Conservation (phyloP, 148 eudicot species). For the Arbutus unedo region DNA sequence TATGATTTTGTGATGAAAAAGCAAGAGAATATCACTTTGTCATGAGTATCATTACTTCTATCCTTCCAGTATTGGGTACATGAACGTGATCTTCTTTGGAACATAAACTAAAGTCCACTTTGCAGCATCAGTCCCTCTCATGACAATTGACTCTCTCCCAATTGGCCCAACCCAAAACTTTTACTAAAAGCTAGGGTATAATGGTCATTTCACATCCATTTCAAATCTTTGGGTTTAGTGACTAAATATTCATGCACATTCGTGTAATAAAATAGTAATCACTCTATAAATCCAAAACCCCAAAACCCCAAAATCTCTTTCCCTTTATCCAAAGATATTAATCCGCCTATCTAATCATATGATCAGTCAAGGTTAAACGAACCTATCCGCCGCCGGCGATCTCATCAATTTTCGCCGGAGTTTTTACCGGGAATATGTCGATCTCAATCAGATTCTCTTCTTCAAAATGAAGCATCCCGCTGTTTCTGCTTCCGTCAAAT, state of each 20-base stretch:
- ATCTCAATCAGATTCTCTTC: slow-evolving; percentile 83
- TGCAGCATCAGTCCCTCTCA: too few relatives aligned
- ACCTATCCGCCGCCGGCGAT: slow-evolving; percentile 13
- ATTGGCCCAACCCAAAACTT: too few relatives aligned
- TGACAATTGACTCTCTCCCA: too few relatives aligned
- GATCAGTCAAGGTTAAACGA: not conserved
- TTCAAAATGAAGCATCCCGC: slow-evolving; percentile 28
- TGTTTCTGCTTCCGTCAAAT: slow-evolving; percentile 27
- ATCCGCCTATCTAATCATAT: not conserved
- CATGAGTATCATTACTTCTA: too few relatives aligned
- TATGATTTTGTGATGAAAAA: too few relatives aligned
- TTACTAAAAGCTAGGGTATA: not conserved
- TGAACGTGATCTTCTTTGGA: too few relatives aligned
- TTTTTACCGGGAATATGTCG: slow-evolving; percentile 48
- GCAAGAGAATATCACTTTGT: too few relatives aligned
- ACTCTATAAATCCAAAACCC: not conserved
- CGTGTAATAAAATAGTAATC: not conserved
- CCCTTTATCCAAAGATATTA: not conserved
- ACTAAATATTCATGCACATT: not conserved
- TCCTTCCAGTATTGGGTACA: too few relatives aligned
- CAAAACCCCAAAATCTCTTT: not conserved
- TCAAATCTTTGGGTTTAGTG: not conserved
- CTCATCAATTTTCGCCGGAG: not conserved
- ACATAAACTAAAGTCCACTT: too few relatives aligned
- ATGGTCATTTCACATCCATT: not conserved